Conservation (phyloP, 2,329 filamentous ascomycete genomes). For the Paraconiothyrium sp. region DNA sequence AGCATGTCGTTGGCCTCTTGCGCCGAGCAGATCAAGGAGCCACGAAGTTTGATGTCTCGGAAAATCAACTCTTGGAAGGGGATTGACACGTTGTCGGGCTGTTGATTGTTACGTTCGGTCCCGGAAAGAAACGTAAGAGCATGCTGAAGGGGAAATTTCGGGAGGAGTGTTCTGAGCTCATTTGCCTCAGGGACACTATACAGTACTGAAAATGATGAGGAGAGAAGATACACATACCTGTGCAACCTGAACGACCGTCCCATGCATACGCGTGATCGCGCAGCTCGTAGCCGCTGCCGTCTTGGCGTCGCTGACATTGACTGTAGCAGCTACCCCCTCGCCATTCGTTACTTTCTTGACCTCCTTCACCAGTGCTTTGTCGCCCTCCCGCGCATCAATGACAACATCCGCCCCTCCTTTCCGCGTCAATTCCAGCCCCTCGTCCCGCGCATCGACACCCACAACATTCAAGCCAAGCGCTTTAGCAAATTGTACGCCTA, state of each 20-base stretch:
- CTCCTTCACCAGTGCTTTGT: slow-evolving; percentile 58
- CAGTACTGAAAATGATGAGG: background rate
- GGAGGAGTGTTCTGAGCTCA: no score
- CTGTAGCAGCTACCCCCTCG: slow-evolving; percentile 61
- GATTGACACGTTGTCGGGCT: slow-evolving; percentile 51
- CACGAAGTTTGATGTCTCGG: slow-evolving; percentile 62
- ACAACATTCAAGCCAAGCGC: slow-evolving; percentile 84
- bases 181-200: no score
- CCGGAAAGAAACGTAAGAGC: no score
- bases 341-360: slow-evolving; percentile 61
- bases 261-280: slow-evolving; percentile 68
- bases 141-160: no score
- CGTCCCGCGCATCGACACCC: slow-evolving; percentile 81
- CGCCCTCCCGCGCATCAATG: slow-evolving; percentile 61
- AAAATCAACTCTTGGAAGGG: slow-evolving; percentile 62
- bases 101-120: background rate
- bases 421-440: slow-evolving; percentile 62
- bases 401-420: slow-evolving; percentile 62
- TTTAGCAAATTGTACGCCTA: slow-evolving; percentile 84
- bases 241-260: slow-evolving; percentile 67
- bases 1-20: slow-evolving; percentile 60
- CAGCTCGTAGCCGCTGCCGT: slow-evolving; percentile 61
- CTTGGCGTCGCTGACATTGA: slow-evolving; percentile 64
- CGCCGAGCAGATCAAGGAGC: slow-evolving; percentile 56
- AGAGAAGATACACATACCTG: slow-evolving; percentile 48